Evolutionary conservation across 345 rosid genomes (phyloP), one percentile per base, ranked within the genome.

Genomic region (Pugionium cornutum): DNA sequence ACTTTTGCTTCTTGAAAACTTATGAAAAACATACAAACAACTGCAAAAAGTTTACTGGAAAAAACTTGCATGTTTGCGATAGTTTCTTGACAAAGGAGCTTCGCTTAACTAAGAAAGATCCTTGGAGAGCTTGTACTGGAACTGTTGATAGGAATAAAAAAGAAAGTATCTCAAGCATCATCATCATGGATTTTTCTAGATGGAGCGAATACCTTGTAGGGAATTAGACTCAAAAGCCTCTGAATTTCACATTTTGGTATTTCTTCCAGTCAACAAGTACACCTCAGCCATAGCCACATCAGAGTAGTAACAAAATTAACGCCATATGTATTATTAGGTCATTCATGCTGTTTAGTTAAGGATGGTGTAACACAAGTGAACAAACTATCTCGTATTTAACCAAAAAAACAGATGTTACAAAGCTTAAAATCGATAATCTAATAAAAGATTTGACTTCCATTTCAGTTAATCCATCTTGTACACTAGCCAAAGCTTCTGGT

Each of bases 131-230:
- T 94, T 88, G 87, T 88, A 90, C 71, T 94, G 97, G 71, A 94
- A 94, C 78, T 94, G 99, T 62, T 94, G 99, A 79, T 94, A 94
- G 53, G 99, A 94, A 83, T 94, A 97, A 18, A 18, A 18, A 18
- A 18, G 18, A 88, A 73, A 94, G 99, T 55, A 97, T 94, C 85
- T 90, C 97, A 37, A 94, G 96, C 99, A 94, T 94, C 97, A 79
- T 94, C 99, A 77, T 94, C 99, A 67, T 97, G 97, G 64, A 94
- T 94, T 76, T 94, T 96, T 69, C 99, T 82, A 77, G 91, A 83
- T 54, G 97, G 97, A 80, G 90, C 99, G 41, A 94, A 97, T 68
- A 94, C 99, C 76, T 94, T 94, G 83, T 94, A 94, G 49, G 90
- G 92, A 72, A 94, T 94, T 72, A 94, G 84, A 74, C 99, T 94